phyloP scores from a whole-genome alignment of 495 filamentous ascomycete species.

The Hypoxylon crocopeplum region DNA sequence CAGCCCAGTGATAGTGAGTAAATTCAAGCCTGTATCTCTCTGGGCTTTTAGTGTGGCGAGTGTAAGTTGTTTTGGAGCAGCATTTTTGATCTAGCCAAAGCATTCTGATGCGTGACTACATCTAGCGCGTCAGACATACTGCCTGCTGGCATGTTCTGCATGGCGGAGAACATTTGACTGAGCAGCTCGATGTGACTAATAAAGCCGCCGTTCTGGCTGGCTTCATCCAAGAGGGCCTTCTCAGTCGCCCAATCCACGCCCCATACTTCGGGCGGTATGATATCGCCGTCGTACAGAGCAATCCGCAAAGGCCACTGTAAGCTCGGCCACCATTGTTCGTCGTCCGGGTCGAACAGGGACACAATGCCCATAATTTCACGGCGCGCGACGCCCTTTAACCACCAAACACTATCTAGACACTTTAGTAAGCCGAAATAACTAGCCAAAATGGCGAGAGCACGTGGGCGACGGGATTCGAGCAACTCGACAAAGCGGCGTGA shows the following conservation, averaged over 20 bases:
- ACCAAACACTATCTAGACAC: slow-evolving; percentile 60
- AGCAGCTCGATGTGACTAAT: slow-evolving; percentile 57
- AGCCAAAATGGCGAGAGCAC: slow-evolving; percentile 60
- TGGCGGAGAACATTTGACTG: slow-evolving; percentile 51
- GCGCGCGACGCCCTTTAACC: slow-evolving; percentile 62
- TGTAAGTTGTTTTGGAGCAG: neutral
- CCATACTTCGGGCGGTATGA: slow-evolving; percentile 60
- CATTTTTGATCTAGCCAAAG: slow-evolving; percentile 8
- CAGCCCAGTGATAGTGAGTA: too few species aligned
- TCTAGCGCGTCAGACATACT: slow-evolving; percentile 30
- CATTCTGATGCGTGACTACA: slow-evolving; percentile 21
- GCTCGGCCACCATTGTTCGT: slow-evolving; percentile 60
- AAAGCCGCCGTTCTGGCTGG: slow-evolving; percentile 33
- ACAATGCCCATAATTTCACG: slow-evolving; percentile 63
- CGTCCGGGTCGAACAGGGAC: slow-evolving; percentile 55
- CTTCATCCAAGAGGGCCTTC: slow-evolving; percentile 41
- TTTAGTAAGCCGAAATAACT: slow-evolving; percentile 65
- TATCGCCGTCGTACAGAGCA: slow-evolving; percentile 52
- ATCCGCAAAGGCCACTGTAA: slow-evolving; percentile 63
- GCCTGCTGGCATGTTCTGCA: slow-evolving; percentile 41
- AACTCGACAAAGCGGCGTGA: slow-evolving; percentile 62
- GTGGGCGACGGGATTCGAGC: slow-evolving; percentile 55
- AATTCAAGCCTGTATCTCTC: too few species aligned
- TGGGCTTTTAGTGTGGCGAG: neutral
- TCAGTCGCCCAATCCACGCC: slow-evolving; percentile 55